These are phyloP conservation scores for Rubroboletus pulcherrimus DNA, from an alignment of 768 basidiomycete species.

Conservation along the genomic window DNA sequence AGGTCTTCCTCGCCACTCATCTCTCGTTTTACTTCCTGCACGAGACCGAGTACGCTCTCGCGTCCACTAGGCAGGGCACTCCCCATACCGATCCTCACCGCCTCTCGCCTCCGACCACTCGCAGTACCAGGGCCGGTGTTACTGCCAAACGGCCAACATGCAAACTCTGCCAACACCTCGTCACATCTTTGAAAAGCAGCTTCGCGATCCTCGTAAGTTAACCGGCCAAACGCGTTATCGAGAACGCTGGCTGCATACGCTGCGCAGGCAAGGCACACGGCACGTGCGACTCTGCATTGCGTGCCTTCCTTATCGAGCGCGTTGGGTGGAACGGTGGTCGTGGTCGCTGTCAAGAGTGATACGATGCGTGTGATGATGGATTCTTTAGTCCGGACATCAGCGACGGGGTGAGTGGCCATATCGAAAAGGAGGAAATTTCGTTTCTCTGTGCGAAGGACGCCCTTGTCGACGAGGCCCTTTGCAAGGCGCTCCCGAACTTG, in stretches of 20 bases:
- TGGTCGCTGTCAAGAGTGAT: constrained; percentile 76
- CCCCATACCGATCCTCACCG: constrained; percentile 53
- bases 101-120: constrained; percentile 40
- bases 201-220: constrained; percentile 92
- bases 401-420: constrained; percentile 99
- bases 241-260: constrained; percentile 94
- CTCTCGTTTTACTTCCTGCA: constrained; percentile 73
- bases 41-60: constrained; percentile 69
- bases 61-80: constrained; percentile 48
- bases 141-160: constrained; percentile 81
- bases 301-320: constrained; percentile 77
- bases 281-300: constrained; percentile 74
- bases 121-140: constrained; percentile 32
- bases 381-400: constrained; percentile 89
- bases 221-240: constrained; percentile 86
- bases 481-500: constrained; percentile 97
- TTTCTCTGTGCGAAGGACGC: constrained; percentile 97
- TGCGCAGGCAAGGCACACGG: constrained; percentile 83
- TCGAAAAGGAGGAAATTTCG: constrained; percentile 98
- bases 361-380: constrained; percentile 73
- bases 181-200: constrained; percentile 91
- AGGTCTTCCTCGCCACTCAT: constrained; percentile 71
- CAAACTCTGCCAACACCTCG: constrained; percentile 90
- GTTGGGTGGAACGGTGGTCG: constrained; percentile 68
- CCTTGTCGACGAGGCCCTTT: constrained; percentile 97